Evolutionary conservation across 805 yeast species (phyloP).

Genomic region (Candida sanyiensis): DNA sequence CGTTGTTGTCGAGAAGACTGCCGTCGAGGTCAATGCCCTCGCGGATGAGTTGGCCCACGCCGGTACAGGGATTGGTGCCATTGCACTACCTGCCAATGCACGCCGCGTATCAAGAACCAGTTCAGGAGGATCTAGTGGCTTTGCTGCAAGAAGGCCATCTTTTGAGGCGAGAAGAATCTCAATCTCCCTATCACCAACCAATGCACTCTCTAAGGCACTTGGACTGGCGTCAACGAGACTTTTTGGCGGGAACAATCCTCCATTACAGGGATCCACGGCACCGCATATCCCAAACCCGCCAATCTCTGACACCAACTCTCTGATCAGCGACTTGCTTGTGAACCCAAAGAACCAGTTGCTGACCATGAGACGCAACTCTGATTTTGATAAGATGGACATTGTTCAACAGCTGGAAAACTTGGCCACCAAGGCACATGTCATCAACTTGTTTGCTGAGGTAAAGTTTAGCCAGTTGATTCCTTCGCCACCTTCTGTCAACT

Average conservation of each 20-base stretch:
- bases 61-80: slow-evolving; percentile 46
- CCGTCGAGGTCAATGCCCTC: slow-evolving; percentile 90
- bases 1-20: slow-evolving; percentile 90
- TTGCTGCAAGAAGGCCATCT: slow-evolving; percentile 49
- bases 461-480: slow-evolving; percentile 84
- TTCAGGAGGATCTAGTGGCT: slow-evolving; percentile 37
- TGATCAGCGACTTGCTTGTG: slow-evolving; percentile 11
- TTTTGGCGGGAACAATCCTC: slow-evolving; percentile 46
- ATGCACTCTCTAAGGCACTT: slow-evolving; percentile 82
- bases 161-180: slow-evolving; percentile 50
- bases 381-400: slow-evolving; percentile 27
- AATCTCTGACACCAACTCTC: slow-evolving; percentile 5
- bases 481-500: slow-evolving; percentile 39
- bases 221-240: slow-evolving; percentile 83
- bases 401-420: slow-evolving; percentile 55
- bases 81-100: slow-evolving; percentile 28
- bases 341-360: slow-evolving; percentile 13
- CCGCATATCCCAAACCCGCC: slow-evolving; percentile 10
- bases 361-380: slow-evolving; percentile 5
- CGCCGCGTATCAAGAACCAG: slow-evolving; percentile 40
- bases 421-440: slow-evolving; percentile 88
- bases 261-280: slow-evolving; percentile 10
- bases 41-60: slow-evolving; percentile 85
- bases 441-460: slow-evolving; percentile 83
- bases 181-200: slow-evolving; percentile 68